A percentile compares a stretch with the other conserved stretches of the same genome.
These are phyloP conservation scores for Ganoderma lingzhi DNA, from an alignment of 1,284 basidiomycete genomes.

Conservation along the genomic window DNA sequence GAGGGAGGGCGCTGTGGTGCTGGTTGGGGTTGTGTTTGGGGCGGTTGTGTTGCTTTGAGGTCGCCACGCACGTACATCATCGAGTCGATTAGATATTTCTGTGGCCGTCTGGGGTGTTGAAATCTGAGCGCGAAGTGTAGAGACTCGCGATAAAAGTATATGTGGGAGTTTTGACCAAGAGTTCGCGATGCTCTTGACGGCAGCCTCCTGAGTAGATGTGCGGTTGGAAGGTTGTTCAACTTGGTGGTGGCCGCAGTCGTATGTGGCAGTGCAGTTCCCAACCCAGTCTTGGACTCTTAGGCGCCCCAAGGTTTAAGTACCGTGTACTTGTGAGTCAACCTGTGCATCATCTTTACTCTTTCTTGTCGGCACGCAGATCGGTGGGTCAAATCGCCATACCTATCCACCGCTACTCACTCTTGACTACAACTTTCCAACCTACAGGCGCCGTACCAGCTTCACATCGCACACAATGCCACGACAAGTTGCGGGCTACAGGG, in stretches of 20 bases:
- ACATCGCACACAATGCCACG: background rate
- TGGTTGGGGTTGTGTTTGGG: slow-evolving; percentile 15
- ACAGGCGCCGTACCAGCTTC: background rate
- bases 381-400: background rate
- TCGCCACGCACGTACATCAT: too few species aligned
- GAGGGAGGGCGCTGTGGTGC: slow-evolving; percentile 15
- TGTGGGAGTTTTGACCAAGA: too few species aligned
- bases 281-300: background rate
- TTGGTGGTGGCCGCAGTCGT: background rate
- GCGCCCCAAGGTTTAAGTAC: too few species aligned
- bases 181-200: too few species aligned
- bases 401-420: background rate
- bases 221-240: background rate
- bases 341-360: background rate
- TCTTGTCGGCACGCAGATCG: background rate
- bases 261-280: background rate
- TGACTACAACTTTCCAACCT: background rate
- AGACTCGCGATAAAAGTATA: background rate
- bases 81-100: too few species aligned
- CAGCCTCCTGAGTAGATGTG: too few species aligned
- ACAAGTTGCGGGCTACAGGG: background rate
- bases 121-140: background rate
- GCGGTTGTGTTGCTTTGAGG: slow-evolving; percentile 9
- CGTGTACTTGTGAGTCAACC: too few species aligned
- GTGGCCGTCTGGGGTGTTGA: too few species aligned